Evolutionary conservation across 768 basidiomycete genomes (phyloP).

Genomic region (Lentinula sp.): DNA sequence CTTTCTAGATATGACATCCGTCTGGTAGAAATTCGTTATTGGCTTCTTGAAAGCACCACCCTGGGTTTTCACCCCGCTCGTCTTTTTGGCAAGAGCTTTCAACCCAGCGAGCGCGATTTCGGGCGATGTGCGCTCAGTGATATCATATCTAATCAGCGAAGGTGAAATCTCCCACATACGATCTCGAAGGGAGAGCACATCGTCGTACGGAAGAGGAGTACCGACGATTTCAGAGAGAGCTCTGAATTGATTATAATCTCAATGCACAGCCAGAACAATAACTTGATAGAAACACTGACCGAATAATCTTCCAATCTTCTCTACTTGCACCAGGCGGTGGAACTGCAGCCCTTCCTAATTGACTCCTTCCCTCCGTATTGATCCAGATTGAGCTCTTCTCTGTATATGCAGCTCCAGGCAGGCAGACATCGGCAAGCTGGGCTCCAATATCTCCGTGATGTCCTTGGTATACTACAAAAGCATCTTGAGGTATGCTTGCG

Average conservation of each 20-base stretch:
- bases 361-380: slow-evolving; percentile 92
- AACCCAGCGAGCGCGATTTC: slow-evolving; percentile 72
- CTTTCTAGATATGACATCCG: slow-evolving; percentile 92
- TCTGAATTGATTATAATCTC: slow-evolving; percentile 27
- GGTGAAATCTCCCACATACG: slow-evolving; percentile 98
- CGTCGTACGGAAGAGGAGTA: slow-evolving; percentile 81
- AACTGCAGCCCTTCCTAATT: slow-evolving; percentile 88
- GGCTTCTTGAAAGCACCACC: slow-evolving; percentile 68
- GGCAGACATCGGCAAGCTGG: slow-evolving; percentile 92
- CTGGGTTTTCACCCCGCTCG: slow-evolving; percentile 49
- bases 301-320: slow-evolving; percentile 97
- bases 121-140: slow-evolving; percentile 66
- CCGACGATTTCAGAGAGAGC: slow-evolving; percentile 89
- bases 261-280: not conserved
- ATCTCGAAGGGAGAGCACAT: slow-evolving; percentile 76
- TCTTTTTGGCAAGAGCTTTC: slow-evolving; percentile 44
- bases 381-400: slow-evolving; percentile 89
- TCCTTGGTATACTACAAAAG: slow-evolving; percentile 98
- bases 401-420: slow-evolving; percentile 92
- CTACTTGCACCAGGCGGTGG: slow-evolving; percentile 90
- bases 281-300: slow-evolving; percentile 36
- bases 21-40: slow-evolving; percentile 92
- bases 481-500: slow-evolving; percentile 78
- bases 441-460: slow-evolving; percentile 98
- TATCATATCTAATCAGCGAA: slow-evolving; percentile 79